Percentiles rank a stretch among this genome's conserved stretches.
Evolutionary conservation across 1,139 yeast species (phyloP).

Genomic region (Lodderomyces theae): DNA sequence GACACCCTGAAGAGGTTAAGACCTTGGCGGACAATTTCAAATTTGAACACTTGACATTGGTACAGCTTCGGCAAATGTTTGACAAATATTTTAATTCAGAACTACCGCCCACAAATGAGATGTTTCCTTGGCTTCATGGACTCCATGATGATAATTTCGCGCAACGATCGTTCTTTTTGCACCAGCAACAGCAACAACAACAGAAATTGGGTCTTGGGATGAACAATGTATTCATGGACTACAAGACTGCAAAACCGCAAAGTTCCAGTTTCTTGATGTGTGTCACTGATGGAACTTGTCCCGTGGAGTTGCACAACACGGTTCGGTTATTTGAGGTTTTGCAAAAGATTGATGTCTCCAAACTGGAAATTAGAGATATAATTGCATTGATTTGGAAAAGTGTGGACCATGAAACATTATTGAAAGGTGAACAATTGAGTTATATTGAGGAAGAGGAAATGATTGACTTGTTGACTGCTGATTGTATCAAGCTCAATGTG

Average conservation of each 20-base stretch:
- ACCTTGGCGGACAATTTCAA: neutral
- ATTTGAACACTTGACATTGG: conserved; percentile 24
- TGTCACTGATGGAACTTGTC: conserved; percentile 28
- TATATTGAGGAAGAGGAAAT: conserved; percentile 6
- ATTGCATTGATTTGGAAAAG: conserved; percentile 20
- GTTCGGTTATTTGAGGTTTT: conserved; percentile 61
- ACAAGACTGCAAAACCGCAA: conserved; percentile 16
- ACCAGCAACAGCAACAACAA: conserved; percentile 18
- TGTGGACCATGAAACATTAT: conserved; percentile 1
- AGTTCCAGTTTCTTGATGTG: conserved; percentile 49
- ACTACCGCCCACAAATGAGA: conserved; percentile 61
- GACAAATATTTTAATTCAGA: conserved; percentile 49
- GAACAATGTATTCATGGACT: conserved; percentile 11
- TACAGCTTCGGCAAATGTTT: conserved; percentile 35
- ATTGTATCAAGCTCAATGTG: conserved; percentile 42
- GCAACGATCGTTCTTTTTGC: conserved; percentile 44
- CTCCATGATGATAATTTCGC: conserved; percentile 51
- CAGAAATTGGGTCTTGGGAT: conserved; percentile 2
- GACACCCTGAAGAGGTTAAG: neutral
- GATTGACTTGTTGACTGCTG: conserved; percentile 31
- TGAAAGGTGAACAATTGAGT: neutral
- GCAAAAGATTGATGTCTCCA: conserved; percentile 41
- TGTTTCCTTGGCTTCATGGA: conserved; percentile 95
- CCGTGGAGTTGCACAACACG: conserved; percentile 53
- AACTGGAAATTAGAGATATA: conserved; percentile 30